phyloP scores from a whole-genome alignment of 768 basidiomycete genomes.

The Mycena metata region DNA sequence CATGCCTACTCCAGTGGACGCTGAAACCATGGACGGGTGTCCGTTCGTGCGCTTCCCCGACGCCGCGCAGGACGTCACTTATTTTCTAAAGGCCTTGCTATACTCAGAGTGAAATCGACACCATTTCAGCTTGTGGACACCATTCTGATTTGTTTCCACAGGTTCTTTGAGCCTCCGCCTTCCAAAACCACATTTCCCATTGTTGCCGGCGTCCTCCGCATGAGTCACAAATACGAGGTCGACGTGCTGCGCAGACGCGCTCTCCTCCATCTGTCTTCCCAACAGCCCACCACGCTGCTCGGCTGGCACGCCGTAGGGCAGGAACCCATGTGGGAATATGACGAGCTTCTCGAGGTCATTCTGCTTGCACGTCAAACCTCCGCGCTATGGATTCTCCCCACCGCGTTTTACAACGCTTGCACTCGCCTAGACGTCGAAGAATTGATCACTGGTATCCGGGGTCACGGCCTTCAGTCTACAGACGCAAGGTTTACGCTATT shows the following conservation, averaged over 20 bases:
- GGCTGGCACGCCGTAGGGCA: neutral
- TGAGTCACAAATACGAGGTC: no score
- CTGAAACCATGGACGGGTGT: slow-evolving; percentile 25
- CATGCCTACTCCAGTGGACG: slow-evolving; percentile 6
- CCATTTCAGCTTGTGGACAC: no score
- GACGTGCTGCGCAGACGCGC: slow-evolving; percentile 18
- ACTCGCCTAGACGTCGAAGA: neutral
- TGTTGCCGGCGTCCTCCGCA: no score
- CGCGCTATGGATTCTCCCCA: slow-evolving; percentile 15
- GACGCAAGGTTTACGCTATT: neutral
- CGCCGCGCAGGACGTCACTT: no score
- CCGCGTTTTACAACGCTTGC: slow-evolving; percentile 1
- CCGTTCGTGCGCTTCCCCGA: slow-evolving; percentile 30
- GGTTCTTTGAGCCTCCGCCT: no score
- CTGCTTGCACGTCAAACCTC: slow-evolving; percentile 5
- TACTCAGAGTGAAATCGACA: no score
- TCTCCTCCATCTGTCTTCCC: slow-evolving; percentile 1
- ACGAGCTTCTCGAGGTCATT: neutral
- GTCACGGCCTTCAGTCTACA: neutral
- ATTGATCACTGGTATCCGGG: neutral
- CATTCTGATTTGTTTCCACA: no score
- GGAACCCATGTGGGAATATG: neutral
- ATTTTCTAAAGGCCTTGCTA: no score
- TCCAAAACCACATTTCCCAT: no score
- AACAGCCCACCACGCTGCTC: neutral